phyloP scores from a whole-genome alignment of 805 yeast genomes.

The Maudiozyma serrabonitensis region DNA sequence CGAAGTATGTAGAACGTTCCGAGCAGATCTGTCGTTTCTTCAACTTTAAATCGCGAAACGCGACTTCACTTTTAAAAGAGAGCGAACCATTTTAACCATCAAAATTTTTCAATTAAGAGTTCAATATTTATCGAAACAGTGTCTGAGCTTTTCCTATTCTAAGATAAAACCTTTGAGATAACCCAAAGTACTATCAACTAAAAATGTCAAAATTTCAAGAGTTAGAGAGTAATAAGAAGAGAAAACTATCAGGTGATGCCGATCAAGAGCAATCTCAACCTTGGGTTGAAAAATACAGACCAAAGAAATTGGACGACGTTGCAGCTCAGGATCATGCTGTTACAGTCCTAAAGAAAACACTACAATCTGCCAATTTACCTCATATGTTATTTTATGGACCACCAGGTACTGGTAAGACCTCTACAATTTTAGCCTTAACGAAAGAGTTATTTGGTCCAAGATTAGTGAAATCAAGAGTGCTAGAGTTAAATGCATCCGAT shows the following conservation, averaged over 20 bases:
- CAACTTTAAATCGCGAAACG: too few species aligned
- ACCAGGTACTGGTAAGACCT: constrained; percentile 89
- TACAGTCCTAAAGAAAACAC: constrained; percentile 65
- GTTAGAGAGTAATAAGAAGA: constrained; percentile 22
- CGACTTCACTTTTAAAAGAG: too few species aligned
- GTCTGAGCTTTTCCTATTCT: too few species aligned
- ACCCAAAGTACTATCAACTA: background rate
- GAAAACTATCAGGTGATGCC: constrained; percentile 13
- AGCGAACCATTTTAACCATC: too few species aligned
- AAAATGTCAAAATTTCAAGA: constrained; percentile 12
- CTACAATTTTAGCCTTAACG: constrained; percentile 77
- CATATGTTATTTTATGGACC: constrained; percentile 91
- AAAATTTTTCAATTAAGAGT: too few species aligned
- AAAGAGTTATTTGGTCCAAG: constrained; percentile 70
- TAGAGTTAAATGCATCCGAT: constrained; percentile 83
- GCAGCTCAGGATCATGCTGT: constrained; percentile 90
- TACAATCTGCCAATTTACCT: constrained; percentile 75
- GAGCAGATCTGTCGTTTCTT: too few species aligned
- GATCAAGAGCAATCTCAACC: constrained; percentile 38
- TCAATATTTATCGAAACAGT: too few species aligned
- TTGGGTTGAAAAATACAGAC: constrained; percentile 95
- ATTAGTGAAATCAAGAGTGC: constrained; percentile 56
- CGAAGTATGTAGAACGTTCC: too few species aligned
- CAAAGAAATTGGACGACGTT: constrained; percentile 75
- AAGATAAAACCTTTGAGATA: too few species aligned